Base-by-base conservation (phyloP, 2,329 filamentous ascomycete species). In the Trichophaea hybrida region DNA sequence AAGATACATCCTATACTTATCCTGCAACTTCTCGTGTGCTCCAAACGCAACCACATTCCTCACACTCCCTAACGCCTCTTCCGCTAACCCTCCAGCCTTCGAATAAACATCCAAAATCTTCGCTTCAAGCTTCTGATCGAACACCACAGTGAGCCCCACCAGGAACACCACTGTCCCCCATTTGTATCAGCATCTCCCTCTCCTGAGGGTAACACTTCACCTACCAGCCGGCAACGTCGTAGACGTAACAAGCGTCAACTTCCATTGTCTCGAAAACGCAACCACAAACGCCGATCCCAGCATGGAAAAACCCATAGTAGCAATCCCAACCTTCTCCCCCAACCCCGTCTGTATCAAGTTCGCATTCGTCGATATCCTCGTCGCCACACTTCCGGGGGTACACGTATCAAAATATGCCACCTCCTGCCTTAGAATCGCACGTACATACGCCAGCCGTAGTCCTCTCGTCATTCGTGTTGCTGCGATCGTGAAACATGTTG, bases 31-130 rank as follows among this genome's bases (percentile, higher is more conserved):
- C 12, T 71, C 68, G 68, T 84, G 78, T 10, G 82, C 82, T 38
- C 80, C 80, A 65, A 80, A 84, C 0, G 81, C 81, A 40, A 78
- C 75, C 37, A 85, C 74, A 75, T 83, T 84, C 5, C 80, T 74
- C 38, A 84, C 78, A 54, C 77, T 78, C 0, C 75, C 73, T 64
- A 85, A 75, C 1, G 80, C 74, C 69, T 85, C 82, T 58, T 79
- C 81, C 1, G 82, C 81, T 2, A 84, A 73, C 2, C 79, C 76
- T 1, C 77, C 76, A 0, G 81, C 78, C 66, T 78, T 80, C 1
- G 74, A 76, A 64, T 84, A 80, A 15, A 80, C 71, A 8, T 71
- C 70, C 59, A 78, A 72, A 37, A 78, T 69, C 15, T 70, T 74
- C 15, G 70, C 71, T 61, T 76, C 76, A 13, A 74, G 74, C 65